These are phyloP conservation scores for Lasiodiplodia sp. DNA, from an alignment of 2,329 filamentous ascomycete species.

Conservation along the genomic window DNA sequence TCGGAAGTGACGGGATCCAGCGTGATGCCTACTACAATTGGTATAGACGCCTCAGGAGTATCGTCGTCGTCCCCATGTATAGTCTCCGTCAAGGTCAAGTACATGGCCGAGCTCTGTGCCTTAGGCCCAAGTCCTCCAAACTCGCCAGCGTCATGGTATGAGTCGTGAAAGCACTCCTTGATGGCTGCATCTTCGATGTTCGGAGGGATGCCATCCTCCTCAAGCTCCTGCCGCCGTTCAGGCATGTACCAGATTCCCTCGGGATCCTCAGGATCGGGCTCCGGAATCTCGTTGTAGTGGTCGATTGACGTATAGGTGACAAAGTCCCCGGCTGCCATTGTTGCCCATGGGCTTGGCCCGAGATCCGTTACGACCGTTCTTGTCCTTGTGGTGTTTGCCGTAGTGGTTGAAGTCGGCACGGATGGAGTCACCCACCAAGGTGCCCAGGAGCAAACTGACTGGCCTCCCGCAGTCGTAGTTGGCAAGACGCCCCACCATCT, in stretches of 20 bases:
- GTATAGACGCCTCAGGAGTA: not conserved
- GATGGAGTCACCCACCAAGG: not conserved
- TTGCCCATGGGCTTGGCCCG: not conserved
- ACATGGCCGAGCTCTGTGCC: not conserved
- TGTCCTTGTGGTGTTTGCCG: not conserved
- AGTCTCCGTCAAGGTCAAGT: not conserved
- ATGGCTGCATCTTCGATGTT: not conserved
- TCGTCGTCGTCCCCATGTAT: not conserved
- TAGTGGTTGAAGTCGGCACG: not conserved
- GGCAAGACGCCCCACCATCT: conserved; percentile 14
- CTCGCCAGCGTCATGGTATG: not conserved
- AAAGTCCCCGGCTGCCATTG: not conserved
- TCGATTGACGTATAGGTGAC: not conserved
- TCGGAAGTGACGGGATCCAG: not conserved
- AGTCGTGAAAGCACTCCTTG: not conserved
- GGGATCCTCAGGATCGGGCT: conserved; percentile 4
- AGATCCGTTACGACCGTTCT: not conserved
- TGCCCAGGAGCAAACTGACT: conserved; percentile 12
- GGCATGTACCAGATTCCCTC: not conserved
- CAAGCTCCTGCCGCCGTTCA: not conserved
- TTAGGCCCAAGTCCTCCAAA: not conserved
- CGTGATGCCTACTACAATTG: not conserved
- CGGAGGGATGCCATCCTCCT: not conserved
- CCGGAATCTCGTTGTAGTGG: not conserved
- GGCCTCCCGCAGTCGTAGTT: not conserved